phyloP scores from a whole-genome alignment of 2,329 filamentous ascomycete species.

The Tolypocladium paradoxum region DNA sequence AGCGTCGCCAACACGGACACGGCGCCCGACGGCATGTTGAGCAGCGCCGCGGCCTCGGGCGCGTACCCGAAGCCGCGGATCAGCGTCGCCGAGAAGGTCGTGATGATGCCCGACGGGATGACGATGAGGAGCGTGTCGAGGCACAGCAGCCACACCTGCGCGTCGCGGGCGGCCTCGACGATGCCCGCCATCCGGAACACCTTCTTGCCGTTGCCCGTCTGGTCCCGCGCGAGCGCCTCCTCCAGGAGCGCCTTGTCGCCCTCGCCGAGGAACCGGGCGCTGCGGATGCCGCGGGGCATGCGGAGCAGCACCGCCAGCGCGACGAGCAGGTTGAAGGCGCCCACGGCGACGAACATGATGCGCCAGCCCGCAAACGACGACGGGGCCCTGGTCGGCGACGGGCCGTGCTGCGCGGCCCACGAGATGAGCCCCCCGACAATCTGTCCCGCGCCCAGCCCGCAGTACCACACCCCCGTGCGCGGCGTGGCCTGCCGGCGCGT shows the following conservation, averaged over 20 bases:
- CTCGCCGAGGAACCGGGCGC: conserved; percentile 10
- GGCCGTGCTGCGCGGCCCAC: conserved; percentile 41
- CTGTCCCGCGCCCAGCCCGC: conserved; percentile 17
- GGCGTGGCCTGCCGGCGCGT: conserved; percentile 31
- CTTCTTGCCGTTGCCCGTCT: conserved; percentile 29
- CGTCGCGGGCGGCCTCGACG: conserved; percentile 27
- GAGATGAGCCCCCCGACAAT: conserved; percentile 34
- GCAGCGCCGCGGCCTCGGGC: conserved; percentile 29
- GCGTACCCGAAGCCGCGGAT: conserved; percentile 23
- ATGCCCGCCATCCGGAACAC: conserved; percentile 28
- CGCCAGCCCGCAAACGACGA: conserved; percentile 30
- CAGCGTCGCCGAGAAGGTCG: conserved; percentile 19
- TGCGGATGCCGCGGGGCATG: conserved; percentile 26
- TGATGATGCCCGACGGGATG: conserved; percentile 22
- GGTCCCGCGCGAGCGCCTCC: conserved; percentile 43
- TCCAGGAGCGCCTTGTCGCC: conserved; percentile 32
- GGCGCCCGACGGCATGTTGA: conserved; percentile 24
- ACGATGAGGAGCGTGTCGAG: conserved; percentile 13
- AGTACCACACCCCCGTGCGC: conserved; percentile 27
- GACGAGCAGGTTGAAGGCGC: conserved; percentile 33
- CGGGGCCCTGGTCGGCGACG: conserved; percentile 10
- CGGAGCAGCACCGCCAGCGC: conserved; percentile 29
- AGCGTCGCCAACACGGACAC: conserved; percentile 11
- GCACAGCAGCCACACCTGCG: conserved; percentile 30
- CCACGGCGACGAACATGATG: conserved; percentile 42